Evolutionary conservation across 148 eudicot species (phyloP), one percentile per base, ranked within the genome.

Genomic region (Chenopodium suecicum): DNA sequence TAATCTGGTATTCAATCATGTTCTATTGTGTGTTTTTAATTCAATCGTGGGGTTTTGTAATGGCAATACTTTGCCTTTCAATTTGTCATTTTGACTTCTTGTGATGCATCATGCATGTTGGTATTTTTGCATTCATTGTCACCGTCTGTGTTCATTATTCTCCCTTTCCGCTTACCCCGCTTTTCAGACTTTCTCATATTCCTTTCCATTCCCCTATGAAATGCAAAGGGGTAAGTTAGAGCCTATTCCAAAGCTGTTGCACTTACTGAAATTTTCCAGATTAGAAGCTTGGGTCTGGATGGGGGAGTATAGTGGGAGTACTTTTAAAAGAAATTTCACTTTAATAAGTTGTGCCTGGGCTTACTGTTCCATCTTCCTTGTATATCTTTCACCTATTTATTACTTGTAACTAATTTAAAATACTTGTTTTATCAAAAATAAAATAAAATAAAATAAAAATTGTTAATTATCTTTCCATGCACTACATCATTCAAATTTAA

Each of bases 1-100:
- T 41, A 97, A 97, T 83, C 89, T 97, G 98, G 99, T 97, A 91
- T 63, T 12, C 52, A 23, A 31, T 37, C 54, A 52, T 48, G 27
- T 29, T 50, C 27, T 66, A 32, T 37, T 54, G 8, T 7, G 58
- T 14, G 77, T 44, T 60, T n/a, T 62, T 25, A 9, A 29, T 31
- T 58, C 23, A 4, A 71, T 54, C 10, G 9, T 19, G 4, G 25
- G 54, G 67, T 4, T 46, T 37, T 44, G 54, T 73, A 41, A 73
- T 23, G 32, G 32, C 48, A 47, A 34, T 5, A 7, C 11, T 23
- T 65, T 23, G 46, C 7, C 3, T 20, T 70, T 37, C n/a, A 13
- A 31, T 9, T 41, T 71, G 48, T 41, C 41, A n/a, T 47, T 41
- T 41, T 41, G 44, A 41, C 44, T 41, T 73, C 48, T 46, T 23